These are phyloP conservation scores for Chaetomium sp. DNA, from an alignment of 2,329 filamentous ascomycete genomes.

Conservation along the genomic window DNA sequence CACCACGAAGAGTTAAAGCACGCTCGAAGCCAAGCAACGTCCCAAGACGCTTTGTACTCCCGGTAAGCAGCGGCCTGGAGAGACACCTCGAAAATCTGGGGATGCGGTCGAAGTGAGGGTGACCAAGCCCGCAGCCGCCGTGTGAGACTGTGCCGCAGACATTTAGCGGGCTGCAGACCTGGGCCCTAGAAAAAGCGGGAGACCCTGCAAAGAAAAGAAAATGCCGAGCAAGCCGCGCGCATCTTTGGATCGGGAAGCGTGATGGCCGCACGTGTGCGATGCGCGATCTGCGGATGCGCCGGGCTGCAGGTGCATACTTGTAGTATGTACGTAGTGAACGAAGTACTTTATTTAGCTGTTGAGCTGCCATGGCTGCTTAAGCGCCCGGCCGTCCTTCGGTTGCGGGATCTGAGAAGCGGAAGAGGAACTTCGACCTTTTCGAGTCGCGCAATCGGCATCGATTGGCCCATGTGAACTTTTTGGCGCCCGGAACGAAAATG, in stretches of 20 bases:
- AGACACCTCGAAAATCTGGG: not conserved
- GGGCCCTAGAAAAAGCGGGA: not conserved
- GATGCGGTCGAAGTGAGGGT: constrained; percentile 2
- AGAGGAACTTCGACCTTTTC: too few relatives aligned
- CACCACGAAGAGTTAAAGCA: not conserved
- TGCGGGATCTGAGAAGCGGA: not conserved
- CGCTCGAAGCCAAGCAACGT: not conserved
- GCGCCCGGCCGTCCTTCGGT: constrained; percentile 8
- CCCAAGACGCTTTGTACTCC: not conserved
- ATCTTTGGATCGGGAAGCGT: not conserved
- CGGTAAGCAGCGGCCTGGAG: not conserved
- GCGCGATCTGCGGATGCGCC: constrained; percentile 10
- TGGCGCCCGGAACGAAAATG: constrained; percentile 9
- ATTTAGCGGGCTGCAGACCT: not conserved
- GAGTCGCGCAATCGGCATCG: not conserved
- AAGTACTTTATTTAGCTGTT: not conserved
- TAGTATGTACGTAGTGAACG: too few relatives aligned
- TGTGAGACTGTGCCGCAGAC: constrained; percentile 13
- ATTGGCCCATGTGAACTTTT: not conserved
- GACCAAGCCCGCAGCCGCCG: not conserved
- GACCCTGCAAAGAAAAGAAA: not conserved
- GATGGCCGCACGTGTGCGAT: not conserved
- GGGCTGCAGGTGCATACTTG: not conserved
- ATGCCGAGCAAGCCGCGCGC: constrained; percentile 1
- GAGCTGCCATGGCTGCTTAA: constrained; percentile 1